Evolutionary conservation across 2,329 filamentous ascomycete genomes (phyloP).

Genomic region (Huntiella savannae): DNA sequence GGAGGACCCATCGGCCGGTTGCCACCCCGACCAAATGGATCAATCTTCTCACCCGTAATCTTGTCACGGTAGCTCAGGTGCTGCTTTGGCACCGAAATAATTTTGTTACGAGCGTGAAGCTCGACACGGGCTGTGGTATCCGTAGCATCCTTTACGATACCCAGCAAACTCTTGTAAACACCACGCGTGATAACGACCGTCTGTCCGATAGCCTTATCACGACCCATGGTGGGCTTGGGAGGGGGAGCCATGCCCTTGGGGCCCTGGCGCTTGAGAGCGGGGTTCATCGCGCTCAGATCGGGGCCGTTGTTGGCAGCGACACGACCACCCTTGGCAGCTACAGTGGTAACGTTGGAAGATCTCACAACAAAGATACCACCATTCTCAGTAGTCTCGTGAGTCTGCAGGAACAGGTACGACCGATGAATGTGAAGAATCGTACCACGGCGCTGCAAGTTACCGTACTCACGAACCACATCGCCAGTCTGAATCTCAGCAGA

Average conservation of each 20-base stretch:
- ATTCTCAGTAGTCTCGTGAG: conserved; percentile 67
- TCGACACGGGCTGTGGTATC: conserved; percentile 76
- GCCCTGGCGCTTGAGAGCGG: conserved; percentile 55
- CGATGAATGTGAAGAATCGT: conserved; percentile 88
- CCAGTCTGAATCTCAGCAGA: conserved; percentile 83
- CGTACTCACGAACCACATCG: conserved; percentile 79
- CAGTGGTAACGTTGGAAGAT: conserved; percentile 67
- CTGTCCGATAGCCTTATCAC: conserved; percentile 74
- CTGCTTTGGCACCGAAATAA: conserved; percentile 65
- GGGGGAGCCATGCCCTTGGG: conserved; percentile 38
- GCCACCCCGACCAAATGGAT: conserved; percentile 37
- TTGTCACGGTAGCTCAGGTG: conserved; percentile 74
- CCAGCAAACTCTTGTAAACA: conserved; percentile 77
- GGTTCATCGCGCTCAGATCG: conserved; percentile 82
- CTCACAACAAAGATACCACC: conserved; percentile 77
- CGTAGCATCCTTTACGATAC: conserved; percentile 89
- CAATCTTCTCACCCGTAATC: conserved; percentile 58
- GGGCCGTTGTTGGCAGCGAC: conserved; percentile 43
- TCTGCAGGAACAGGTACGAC: conserved; percentile 80
- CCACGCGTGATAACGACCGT: conserved; percentile 79
- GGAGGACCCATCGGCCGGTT: conserved; percentile 20
- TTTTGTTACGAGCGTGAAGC: conserved; percentile 85
- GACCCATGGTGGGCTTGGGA: conserved; percentile 49
- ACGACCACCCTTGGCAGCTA: conserved; percentile 85
- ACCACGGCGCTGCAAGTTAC: conserved; percentile 68